Evolutionary conservation across 805 yeast species (phyloP).

Genomic region (Naumovozyma dairenensis): DNA sequence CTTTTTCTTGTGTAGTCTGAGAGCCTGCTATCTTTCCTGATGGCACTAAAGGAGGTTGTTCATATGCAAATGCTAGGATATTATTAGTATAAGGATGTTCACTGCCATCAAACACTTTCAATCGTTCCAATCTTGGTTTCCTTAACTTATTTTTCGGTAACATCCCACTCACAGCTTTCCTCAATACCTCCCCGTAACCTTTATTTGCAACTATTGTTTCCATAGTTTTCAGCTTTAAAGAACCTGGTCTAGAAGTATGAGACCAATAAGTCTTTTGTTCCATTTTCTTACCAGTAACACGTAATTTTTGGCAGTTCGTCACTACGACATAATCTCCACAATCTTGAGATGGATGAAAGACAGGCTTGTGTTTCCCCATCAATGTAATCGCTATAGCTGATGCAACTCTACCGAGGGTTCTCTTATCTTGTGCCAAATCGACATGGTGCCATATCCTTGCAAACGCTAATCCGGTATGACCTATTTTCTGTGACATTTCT

Average conservation of each 20-base stretch:
- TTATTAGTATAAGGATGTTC: conserved; percentile 81
- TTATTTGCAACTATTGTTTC: conserved; percentile 60
- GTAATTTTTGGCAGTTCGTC: conserved; percentile 75
- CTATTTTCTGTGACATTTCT: conserved; percentile 29
- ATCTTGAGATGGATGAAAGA: conserved; percentile 67
- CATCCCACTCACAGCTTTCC: conserved; percentile 91
- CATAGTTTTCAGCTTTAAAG: conserved; percentile 76
- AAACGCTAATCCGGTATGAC: conserved; percentile 58
- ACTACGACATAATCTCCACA: conserved; percentile 96
- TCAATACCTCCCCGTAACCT: conserved; percentile 81
- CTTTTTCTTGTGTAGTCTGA: too few relatives aligned
- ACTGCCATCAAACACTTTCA: conserved; percentile 80
- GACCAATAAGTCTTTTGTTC: conserved; percentile 76
- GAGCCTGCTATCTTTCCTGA: too few relatives aligned
- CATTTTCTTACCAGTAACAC: conserved; percentile 78
- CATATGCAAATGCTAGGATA: conserved; percentile 76
- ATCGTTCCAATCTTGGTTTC: conserved; percentile 66
- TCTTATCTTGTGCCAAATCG: conserved; percentile 71
- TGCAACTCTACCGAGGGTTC: conserved; percentile 90
- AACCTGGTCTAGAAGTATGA: conserved; percentile 86
- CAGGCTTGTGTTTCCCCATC: conserved; percentile 97
- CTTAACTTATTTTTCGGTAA: conserved; percentile 85
- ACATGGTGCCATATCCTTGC: conserved; percentile 94
- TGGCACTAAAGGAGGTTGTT: too few relatives aligned
- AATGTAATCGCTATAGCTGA: conserved; percentile 76